phyloP scores from a whole-genome alignment of 306 rosid genomes.

The Purshia tridentata region DNA sequence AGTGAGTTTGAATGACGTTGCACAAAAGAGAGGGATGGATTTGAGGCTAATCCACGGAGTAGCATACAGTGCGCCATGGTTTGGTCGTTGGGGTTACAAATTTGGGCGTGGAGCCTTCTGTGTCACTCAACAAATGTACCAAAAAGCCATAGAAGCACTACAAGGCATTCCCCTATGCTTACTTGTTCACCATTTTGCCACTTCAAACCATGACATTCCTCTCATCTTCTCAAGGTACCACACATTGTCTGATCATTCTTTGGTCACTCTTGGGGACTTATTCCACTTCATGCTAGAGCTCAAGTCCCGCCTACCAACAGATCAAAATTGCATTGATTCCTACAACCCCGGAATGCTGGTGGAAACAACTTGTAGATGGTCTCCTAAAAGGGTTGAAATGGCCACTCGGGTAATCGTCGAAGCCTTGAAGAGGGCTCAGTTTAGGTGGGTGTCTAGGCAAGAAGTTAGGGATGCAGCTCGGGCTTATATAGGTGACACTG shows the following conservation, averaged over 20 bases:
- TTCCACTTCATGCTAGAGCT: conserved; percentile 73
- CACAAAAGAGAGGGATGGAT: conserved; percentile 78
- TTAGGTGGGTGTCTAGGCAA: conserved; percentile 77
- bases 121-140: conserved; percentile 63
- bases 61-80: conserved; percentile 71
- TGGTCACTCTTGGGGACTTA: conserved; percentile 64
- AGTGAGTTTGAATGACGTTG: conserved; percentile 68
- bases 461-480: conserved; percentile 84
- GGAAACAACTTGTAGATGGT: conserved; percentile 75
- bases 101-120: conserved; percentile 63
- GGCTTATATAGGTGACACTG: conserved; percentile 65
- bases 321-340: conserved; percentile 31
- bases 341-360: conserved; percentile 31
- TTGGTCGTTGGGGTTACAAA: conserved; percentile 82
- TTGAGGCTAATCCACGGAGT: conserved; percentile 65
- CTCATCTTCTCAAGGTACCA: conserved; percentile 65
- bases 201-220: conserved; percentile 50
- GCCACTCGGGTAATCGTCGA: conserved; percentile 68
- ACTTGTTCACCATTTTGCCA: conserved; percentile 42
- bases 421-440: conserved; percentile 55
- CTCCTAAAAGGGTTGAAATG: conserved; percentile 72
- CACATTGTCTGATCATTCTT: conserved; percentile 66
- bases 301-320: conserved; percentile 55
- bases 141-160: conserved; percentile 65
- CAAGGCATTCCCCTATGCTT: conserved; percentile 61